phyloP scores from a whole-genome alignment of 2,329 filamentous ascomycete genomes.

The Colletotrichum cuscutae region DNA sequence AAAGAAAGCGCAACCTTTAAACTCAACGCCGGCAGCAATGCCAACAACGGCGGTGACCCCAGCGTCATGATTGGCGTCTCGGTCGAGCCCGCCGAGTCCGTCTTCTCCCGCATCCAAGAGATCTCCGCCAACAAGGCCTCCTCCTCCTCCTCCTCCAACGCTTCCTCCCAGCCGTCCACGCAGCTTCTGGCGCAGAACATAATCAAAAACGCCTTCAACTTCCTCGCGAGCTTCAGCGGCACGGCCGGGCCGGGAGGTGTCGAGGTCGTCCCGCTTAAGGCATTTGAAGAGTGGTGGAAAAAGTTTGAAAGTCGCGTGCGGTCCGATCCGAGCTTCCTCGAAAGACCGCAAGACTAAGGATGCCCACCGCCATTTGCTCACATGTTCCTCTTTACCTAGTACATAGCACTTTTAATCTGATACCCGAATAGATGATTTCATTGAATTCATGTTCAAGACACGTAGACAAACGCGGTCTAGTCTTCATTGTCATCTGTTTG shows the following conservation, averaged over 20 bases:
- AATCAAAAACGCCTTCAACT: slow-evolving; percentile 98
- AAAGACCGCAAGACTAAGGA: slow-evolving; percentile 60
- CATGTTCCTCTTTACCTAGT: background rate
- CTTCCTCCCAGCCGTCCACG: slow-evolving; percentile 63
- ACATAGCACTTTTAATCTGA: background rate
- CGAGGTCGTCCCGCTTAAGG: slow-evolving; percentile 92
- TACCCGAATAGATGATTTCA: slow-evolving; percentile 1
- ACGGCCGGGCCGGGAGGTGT: slow-evolving; percentile 69
- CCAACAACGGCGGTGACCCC: slow-evolving; percentile 36
- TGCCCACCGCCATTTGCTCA: background rate
- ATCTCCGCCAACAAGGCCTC: slow-evolving; percentile 57
- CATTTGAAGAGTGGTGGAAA: slow-evolving; percentile 97
- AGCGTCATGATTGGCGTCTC: slow-evolving; percentile 84
- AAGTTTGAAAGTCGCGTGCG: slow-evolving; percentile 93
- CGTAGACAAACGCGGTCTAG: background rate
- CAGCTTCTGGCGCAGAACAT: slow-evolving; percentile 89
- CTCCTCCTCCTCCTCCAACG: slow-evolving; percentile 38
- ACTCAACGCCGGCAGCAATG: slow-evolving; percentile 55
- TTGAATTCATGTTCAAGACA: background rate
- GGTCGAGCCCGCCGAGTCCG: slow-evolving; percentile 79
- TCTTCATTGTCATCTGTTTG: background rate
- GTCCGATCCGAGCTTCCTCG: slow-evolving; percentile 87
- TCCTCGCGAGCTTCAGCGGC: slow-evolving; percentile 86
- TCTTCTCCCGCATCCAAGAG: slow-evolving; percentile 75
- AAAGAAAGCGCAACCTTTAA: slow-evolving; percentile 95